phyloP scores from a whole-genome alignment of 192 early-diverging fungal genomes.

The Coemansia sp. region DNA sequence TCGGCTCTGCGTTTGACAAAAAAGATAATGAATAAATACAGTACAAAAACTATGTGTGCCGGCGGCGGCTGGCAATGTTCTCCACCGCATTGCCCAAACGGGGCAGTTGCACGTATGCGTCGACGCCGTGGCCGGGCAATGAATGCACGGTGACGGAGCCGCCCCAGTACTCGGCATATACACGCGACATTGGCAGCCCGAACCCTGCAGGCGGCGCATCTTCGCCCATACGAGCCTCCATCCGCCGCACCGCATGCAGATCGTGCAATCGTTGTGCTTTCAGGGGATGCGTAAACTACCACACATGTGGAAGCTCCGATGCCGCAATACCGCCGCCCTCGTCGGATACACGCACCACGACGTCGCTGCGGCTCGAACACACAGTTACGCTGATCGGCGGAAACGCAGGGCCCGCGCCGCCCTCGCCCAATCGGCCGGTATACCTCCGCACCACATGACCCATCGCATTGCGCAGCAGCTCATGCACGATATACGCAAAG shows the following conservation, averaged over 20 bases:
- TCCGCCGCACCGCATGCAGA: slow-evolving; percentile 72
- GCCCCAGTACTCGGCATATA: slow-evolving; percentile 96
- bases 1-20: slow-evolving; percentile 36
- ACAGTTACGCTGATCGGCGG: slow-evolving; percentile 88
- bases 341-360: slow-evolving; percentile 92
- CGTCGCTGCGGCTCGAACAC: slow-evolving; percentile 68
- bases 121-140: slow-evolving; percentile 89
- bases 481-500: slow-evolving; percentile 90
- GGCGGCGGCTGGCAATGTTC: slow-evolving; percentile 33
- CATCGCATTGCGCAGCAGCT: slow-evolving; percentile 88
- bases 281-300: slow-evolving; percentile 75
- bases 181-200: slow-evolving; percentile 85
- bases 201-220: slow-evolving; percentile 69
- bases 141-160: slow-evolving; percentile 76
- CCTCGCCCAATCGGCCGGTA: slow-evolving; percentile 25
- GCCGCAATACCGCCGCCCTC: slow-evolving; percentile 84
- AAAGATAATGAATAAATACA: slow-evolving; percentile 1
- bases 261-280: slow-evolving; percentile 62
- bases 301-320: slow-evolving; percentile 67
- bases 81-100: slow-evolving; percentile 66
- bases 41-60: neutral
- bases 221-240: slow-evolving; percentile 70
- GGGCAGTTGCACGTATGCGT: slow-evolving; percentile 82
- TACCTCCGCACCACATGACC: slow-evolving; percentile 64
- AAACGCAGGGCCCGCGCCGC: slow-evolving; percentile 33